Evolutionary conservation across 352 stramenopile genomes (phyloP), one percentile per base, ranked within the genome.

Genomic region (Phytophthora litchii): DNA sequence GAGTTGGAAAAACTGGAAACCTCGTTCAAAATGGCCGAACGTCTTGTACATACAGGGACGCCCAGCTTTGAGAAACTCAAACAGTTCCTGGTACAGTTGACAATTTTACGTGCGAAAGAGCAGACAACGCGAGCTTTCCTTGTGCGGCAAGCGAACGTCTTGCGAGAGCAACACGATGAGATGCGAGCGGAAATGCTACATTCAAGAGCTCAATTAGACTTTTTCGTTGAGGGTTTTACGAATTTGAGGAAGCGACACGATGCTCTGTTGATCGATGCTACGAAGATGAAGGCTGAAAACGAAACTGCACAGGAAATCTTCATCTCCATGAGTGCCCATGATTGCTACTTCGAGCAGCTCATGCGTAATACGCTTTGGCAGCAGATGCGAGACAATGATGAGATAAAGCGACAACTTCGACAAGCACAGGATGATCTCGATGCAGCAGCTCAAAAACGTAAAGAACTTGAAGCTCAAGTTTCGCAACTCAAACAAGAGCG

Each of bases 51-150:
- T 47, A 80, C 63, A 0, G 83, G 83, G 0, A 56, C 71, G 0
- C 78, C 80, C 1, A 76, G 64, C n/a, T 91, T 91, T 44, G 79
- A 93, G 14, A 93, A 91, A 50, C 67, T 93, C 35, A 91, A 93
- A 53, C 43, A 54, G 23, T 93, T 93, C 54, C 46, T 93, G 10
- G 52, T 90, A 19, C 73, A 78, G 27, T 44, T 93, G 37, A 84
- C 83, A 1, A 46, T 73, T 44, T 54, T 93, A 29, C 68, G 83
- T 1, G 44, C 62, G 1, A 89, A 88, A 50, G 83, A 93, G 38
- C 69, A 86, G n/a, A 71, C 80, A 19, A 62, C 77, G 10, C 72
- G 81, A 9, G 59, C 45, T 0, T 86, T 86, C 35, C 70, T 91
- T 19, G 62, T 90, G 25, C 60, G 76, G 48, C 81, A 88, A 37